phyloP scores from a whole-genome alignment of 495 filamentous ascomycete genomes.

The Achaetomiella virescens region DNA sequence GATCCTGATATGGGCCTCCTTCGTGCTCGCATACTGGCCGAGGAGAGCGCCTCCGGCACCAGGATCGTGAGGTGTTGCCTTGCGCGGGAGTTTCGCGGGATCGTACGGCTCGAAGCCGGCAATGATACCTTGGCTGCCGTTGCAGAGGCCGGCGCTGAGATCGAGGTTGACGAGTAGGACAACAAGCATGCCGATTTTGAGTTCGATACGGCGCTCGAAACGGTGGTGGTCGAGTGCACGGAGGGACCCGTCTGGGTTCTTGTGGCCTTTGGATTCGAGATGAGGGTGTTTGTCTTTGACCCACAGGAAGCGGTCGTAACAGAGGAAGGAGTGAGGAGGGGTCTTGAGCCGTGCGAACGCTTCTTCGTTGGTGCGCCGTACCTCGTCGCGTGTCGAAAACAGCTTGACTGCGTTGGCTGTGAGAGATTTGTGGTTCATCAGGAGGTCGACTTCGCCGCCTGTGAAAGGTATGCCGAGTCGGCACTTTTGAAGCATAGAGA shows the following conservation, averaged over 20 bases:
- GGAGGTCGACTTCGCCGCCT: slow-evolving; percentile 32
- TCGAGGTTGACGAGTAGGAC: slow-evolving; percentile 95
- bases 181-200: slow-evolving; percentile 85
- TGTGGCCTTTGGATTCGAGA: slow-evolving; percentile 54
- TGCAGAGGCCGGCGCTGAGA: slow-evolving; percentile 62
- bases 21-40: slow-evolving; percentile 41
- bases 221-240: slow-evolving; percentile 54
- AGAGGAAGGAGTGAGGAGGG: slow-evolving; percentile 54
- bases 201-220: slow-evolving; percentile 44
- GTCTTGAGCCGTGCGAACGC: slow-evolving; percentile 35
- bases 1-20: slow-evolving; percentile 23
- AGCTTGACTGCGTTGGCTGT: slow-evolving; percentile 42
- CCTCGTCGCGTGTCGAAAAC: slow-evolving; percentile 39
- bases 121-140: slow-evolving; percentile 82
- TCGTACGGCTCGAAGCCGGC: slow-evolving; percentile 65
- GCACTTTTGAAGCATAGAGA: slow-evolving; percentile 46
- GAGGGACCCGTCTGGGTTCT: slow-evolving; percentile 61
- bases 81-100: slow-evolving; percentile 43
- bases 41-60: slow-evolving; percentile 17
- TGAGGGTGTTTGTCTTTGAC: slow-evolving; percentile 51
- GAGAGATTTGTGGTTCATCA: slow-evolving; percentile 42
- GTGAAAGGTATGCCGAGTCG: slow-evolving; percentile 38
- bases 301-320: slow-evolving; percentile 59
- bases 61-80: background rate
- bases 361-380: slow-evolving; percentile 32